Base-by-base conservation (phyloP, 768 basidiomycete genomes). In the Termitomyces bulborhizus region DNA sequence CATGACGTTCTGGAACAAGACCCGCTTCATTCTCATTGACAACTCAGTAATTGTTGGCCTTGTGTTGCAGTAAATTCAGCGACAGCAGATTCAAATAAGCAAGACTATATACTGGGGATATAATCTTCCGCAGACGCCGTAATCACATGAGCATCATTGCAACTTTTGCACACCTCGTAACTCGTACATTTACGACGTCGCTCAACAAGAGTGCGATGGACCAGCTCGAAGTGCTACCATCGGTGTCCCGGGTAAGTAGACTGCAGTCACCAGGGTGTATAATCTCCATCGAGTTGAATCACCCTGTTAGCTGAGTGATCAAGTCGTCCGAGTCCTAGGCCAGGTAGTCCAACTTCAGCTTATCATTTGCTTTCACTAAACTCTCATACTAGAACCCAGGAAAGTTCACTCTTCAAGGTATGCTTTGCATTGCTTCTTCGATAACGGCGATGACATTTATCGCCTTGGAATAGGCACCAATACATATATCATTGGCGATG, bases 341-440 rank as follows among this genome's bases (percentile, higher is more conserved):
- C 89, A 91, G 83, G 90, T 88, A 65, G 72, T 64, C 42, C 6
- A 24, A 26, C 44, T 53, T 15, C 4, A 32, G 47, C 54, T 18
- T 21, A 6, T 32, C n/a, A 9, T 44, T 50, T 11, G 2, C 1
- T 37, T n/a, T 18, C 54, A 42, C 46, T 34, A 15, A 42, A 51
- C 40, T 18, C 26, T 36, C 12, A 9, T 24, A 45, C 24, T 61
- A 93, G 88, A 95, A 96, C 63, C 91, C 93, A 7, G 88, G 92
- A 3, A 85, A 88, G 62, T 93, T 90, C 66, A 93, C 92, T 0
- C 74, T 96, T 0, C 91, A 94, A 75, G 93, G 90, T 86, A 51
- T 50, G 51, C 53, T 39, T 15, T 43, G 24, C 40, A 43, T 24
- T 31, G 15, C 24, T 26, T 21, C 7, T 16, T 34, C 15, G 43